Conservation (phyloP, 768 basidiomycete genomes). For the Pulveroboletus sp. region DNA sequence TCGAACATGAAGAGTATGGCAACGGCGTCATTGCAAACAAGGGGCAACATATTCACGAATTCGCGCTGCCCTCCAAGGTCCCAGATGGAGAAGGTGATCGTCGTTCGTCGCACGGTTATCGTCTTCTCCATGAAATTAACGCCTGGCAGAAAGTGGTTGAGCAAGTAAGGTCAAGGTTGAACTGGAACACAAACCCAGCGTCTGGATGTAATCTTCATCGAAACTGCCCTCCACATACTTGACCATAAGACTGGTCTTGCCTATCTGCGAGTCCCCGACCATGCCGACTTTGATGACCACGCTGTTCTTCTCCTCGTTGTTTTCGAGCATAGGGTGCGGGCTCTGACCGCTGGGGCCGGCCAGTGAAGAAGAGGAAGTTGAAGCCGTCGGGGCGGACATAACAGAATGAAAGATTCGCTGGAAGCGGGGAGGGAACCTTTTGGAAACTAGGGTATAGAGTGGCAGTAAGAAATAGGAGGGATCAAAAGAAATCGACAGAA, state of each 20-base stretch:
- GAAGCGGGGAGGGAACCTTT: conserved; percentile 16
- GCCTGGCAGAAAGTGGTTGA: conserved; percentile 41
- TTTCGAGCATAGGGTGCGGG: conserved; percentile 47
- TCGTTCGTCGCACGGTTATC: conserved; percentile 95
- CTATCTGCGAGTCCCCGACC: conserved; percentile 99
- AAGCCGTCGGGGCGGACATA: conserved; percentile 51
- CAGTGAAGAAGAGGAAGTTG: conserved; percentile 40
- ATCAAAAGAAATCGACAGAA: conserved; percentile 31
- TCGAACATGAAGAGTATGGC: conserved; percentile 99
- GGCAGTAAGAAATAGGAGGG: conserved; percentile 23
- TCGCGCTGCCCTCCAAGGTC: conserved; percentile 96
- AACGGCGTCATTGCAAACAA: conserved; percentile 99
- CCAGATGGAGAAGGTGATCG: conserved; percentile 99
- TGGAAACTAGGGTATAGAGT: conserved; percentile 24
- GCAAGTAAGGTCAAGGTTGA: neutral
- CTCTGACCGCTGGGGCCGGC: conserved; percentile 54
- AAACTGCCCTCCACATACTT: conserved; percentile 99
- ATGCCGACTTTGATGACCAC: conserved; percentile 99
- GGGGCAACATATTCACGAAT: conserved; percentile 98
- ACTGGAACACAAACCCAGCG: conserved; percentile 65
- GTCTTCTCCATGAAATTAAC: conserved; percentile 99
- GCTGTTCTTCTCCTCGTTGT: conserved; percentile 77
- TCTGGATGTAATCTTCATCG: conserved; percentile 99
- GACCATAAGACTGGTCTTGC: conserved; percentile 99
- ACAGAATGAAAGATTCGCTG: conserved; percentile 21